Percentiles rank a stretch among this genome's conserved stretches.
Conservation (phyloP, 2,329 filamentous ascomycete genomes). For the Parasarocladium wereldwijsianum region DNA sequence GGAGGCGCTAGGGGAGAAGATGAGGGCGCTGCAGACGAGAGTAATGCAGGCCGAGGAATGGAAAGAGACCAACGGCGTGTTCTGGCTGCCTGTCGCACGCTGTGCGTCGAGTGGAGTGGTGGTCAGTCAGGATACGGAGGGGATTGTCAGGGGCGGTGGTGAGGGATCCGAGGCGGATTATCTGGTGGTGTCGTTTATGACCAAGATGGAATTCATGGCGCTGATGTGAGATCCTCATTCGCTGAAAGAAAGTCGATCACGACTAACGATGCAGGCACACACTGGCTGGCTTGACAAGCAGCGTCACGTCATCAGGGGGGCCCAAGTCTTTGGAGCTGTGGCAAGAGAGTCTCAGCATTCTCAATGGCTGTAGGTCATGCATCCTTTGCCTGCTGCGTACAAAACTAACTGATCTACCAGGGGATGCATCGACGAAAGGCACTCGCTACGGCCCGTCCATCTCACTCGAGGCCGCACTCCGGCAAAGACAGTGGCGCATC, state of each 20-base stretch:
- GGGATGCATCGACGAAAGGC: constrained; percentile 19
- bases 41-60: constrained; percentile 43
- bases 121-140: constrained; percentile 42
- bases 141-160: constrained; percentile 34
- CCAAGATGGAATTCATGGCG: constrained; percentile 41
- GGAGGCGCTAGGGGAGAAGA: constrained; percentile 41
- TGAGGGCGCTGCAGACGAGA: constrained; percentile 44
- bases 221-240: constrained; percentile 30
- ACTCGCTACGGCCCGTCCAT: constrained; percentile 26
- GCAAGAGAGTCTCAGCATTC: constrained; percentile 26
- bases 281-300: constrained; percentile 34
- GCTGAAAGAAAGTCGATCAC: too few species aligned
- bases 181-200: constrained; percentile 45
- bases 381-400: constrained; percentile 8
- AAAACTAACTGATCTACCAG: constrained; percentile 11
- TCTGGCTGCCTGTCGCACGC: constrained; percentile 41
- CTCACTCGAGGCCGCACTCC: constrained; percentile 41
- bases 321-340: constrained; percentile 23
- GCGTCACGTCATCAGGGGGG: constrained; percentile 23
- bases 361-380: constrained; percentile 29
- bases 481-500: constrained; percentile 47
- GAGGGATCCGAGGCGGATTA: constrained; percentile 33
- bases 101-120: constrained; percentile 30
- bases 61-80: constrained; percentile 30
- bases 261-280: constrained; percentile 38